phyloP scores from a whole-genome alignment of 2,329 filamentous ascomycete species.

The Penicillium sp. region DNA sequence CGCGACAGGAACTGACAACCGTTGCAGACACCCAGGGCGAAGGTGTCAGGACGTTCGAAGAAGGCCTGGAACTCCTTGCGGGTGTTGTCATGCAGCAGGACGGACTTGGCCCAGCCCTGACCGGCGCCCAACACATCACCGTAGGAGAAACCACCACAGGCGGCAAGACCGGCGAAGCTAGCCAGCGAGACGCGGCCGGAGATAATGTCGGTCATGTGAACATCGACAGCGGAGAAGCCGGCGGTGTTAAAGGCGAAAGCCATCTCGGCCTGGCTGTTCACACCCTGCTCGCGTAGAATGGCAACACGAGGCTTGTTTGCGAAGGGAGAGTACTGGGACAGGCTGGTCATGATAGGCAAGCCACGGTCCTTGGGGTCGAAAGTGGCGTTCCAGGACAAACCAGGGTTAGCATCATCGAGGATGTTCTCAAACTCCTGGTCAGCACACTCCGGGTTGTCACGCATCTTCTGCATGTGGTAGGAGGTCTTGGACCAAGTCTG shows the following conservation, averaged over 20 bases:
- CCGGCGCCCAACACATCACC: conserved; percentile 92
- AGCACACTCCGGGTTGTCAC: conserved; percentile 86
- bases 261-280: conserved; percentile 97
- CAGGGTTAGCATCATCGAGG: conserved; percentile 74
- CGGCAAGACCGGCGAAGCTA: conserved; percentile 84
- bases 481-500: conserved; percentile 88
- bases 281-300: conserved; percentile 91
- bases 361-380: conserved; percentile 79
- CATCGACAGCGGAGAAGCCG: conserved; percentile 87
- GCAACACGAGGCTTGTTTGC: conserved; percentile 75
- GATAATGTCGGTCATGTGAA: conserved; percentile 94
- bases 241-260: conserved; percentile 92
- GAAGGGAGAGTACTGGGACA: conserved; percentile 61
- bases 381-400: conserved; percentile 79
- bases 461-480: conserved; percentile 83
- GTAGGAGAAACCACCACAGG: conserved; percentile 97
- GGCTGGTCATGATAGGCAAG: conserved; percentile 67
- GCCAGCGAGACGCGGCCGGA: conserved; percentile 76
- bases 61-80: conserved; percentile 79
- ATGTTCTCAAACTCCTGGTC: conserved; percentile 80
- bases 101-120: conserved; percentile 92
- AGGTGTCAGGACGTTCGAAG: conserved; percentile 87
- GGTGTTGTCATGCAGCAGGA: conserved; percentile 77
- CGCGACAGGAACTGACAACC: conserved; percentile 93
- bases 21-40: conserved; percentile 93